A percentile compares a stretch with the other conserved stretches of the same genome.
Conservation (phyloP, 768 basidiomycete genomes). For the Ramaria sp. region DNA sequence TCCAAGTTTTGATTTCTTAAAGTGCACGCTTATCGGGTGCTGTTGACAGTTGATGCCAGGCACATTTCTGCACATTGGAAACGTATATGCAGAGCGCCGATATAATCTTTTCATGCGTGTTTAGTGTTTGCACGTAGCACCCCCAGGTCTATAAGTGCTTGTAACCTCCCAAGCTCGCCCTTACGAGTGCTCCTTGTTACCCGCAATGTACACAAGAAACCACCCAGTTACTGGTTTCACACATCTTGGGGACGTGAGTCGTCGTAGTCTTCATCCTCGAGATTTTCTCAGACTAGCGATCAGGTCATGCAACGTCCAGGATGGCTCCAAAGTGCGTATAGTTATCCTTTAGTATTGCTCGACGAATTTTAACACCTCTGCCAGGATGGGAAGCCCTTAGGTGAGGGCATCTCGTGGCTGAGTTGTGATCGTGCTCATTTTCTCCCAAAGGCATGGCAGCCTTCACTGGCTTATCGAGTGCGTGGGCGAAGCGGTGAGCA, state of each 20-base stretch:
- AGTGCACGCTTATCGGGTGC: too few relatives aligned
- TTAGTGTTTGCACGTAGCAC: too few relatives aligned
- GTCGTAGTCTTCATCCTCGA: neutral
- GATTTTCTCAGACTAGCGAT: neutral
- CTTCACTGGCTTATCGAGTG: conserved; percentile 48
- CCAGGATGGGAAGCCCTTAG: conserved; percentile 3
- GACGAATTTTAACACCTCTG: neutral
- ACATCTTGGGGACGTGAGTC: conserved; percentile 6
- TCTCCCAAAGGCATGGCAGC: conserved; percentile 18
- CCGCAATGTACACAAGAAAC: conserved; percentile 19
- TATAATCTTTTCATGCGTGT: too few relatives aligned
- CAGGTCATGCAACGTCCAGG: conserved; percentile 4
- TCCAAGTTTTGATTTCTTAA: too few relatives aligned
- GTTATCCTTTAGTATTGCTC: neutral
- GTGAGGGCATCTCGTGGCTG: neutral
- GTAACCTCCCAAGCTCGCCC: neutral
- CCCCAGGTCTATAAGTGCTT: neutral
- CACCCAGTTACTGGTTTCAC: conserved; percentile 4
- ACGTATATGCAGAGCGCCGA: too few relatives aligned
- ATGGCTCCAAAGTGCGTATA: conserved; percentile 5
- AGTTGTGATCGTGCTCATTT: neutral
- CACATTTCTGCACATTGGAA: too few relatives aligned
- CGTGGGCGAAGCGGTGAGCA: conserved; percentile 48
- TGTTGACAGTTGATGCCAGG: too few relatives aligned
- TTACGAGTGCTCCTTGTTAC: neutral